Base-by-base conservation (phyloP, 352 stramenopile genomes). In the Pythium sukuiense region DNA sequence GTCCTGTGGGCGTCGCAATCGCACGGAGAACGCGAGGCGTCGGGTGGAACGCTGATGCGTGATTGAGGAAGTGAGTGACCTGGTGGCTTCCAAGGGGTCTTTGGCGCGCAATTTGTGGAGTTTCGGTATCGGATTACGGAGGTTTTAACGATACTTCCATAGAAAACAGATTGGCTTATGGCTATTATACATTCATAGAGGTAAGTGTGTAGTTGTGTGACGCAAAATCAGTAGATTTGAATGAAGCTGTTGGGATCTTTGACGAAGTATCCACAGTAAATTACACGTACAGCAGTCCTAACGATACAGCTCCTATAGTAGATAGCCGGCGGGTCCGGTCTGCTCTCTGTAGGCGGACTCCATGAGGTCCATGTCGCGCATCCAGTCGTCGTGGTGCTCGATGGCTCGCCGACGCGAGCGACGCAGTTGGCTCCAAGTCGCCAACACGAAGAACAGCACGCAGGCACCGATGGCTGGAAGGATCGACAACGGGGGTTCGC, bases 51-150 rank as follows among this genome's bases (percentile, higher is more conserved):
- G 7, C 18, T 3, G 27, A 7, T 24, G 30, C 18, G 6, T 16
- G 18, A 30, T 59, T n/a, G n/a, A n/a, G n/a, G n/a, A n/a, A n/a
- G n/a, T 2, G 18, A 24, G 0, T 46, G 37, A 56, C 3, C 16
- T 59, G 64, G 49, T 29, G 41, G n/a, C 20, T 53, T 26, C 56
- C 59, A 74, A 46, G 66, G 61, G 61, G 3, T 11, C 24, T 54
- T 54, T 54, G 8, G 46, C 46, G 46, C 46, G 46, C 46, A 54
- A 54, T 33, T 29, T 29, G 24, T 32, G 46, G 46, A 32, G 46
- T 54, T 54, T 54, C 46, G 33, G 33, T 58, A 60, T 50, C n/a
- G 6, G 7, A 35, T 60, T 0, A 27, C n/a, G 26, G 8, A 60
- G 54, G 33, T 49, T 60, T 50, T 16, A 7, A 50, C 26, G 32